A percentile compares a stretch with the other conserved stretches of the same genome.
These are phyloP conservation scores for Lavandula angustifolia DNA, from an alignment of 257 asterid species.

Conservation along the genomic window DNA sequence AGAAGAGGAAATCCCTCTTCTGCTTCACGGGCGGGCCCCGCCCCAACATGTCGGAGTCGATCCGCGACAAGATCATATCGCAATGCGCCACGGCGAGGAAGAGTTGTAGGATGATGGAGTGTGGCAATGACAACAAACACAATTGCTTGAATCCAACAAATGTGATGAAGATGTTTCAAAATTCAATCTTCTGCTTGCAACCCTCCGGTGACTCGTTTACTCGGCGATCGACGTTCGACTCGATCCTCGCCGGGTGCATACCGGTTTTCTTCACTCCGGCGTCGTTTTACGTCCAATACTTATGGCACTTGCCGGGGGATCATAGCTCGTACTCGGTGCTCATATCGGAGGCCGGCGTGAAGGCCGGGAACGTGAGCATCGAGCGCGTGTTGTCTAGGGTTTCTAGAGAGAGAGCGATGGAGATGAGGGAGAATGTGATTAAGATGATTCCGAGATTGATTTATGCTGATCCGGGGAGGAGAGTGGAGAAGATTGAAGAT, in stretches of 20 bases:
- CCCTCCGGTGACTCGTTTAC: conserved; percentile 89
- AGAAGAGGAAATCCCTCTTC: conserved; percentile 48
- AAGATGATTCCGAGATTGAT: conserved; percentile 70
- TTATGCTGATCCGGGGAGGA: conserved; percentile 63
- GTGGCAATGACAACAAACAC: conserved; percentile 43
- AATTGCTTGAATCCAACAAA: conserved; percentile 65
- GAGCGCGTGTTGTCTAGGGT: conserved; percentile 51
- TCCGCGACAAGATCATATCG: conserved; percentile 64
- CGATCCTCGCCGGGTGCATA: conserved; percentile 83
- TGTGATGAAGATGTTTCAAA: conserved; percentile 64
- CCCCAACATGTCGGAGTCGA: conserved; percentile 54
- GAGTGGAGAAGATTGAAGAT: conserved; percentile 50
- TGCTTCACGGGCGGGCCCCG: conserved; percentile 80
- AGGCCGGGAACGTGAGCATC: conserved; percentile 49
- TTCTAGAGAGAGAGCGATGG: conserved; percentile 42
- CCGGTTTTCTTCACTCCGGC: conserved; percentile 83
- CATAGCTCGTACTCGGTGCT: conserved; percentile 59
- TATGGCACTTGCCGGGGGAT: conserved; percentile 76
- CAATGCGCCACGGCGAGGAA: conserved; percentile 50
- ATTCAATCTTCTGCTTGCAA: conserved; percentile 72
- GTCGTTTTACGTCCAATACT: conserved; percentile 78
- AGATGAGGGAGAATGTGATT: conserved; percentile 77
- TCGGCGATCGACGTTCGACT: conserved; percentile 72
- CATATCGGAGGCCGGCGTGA: conserved; percentile 66
- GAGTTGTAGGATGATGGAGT: conserved; percentile 58